Base-by-base conservation (phyloP, 164 flowering plant species). In the Taxillus chinensis region DNA sequence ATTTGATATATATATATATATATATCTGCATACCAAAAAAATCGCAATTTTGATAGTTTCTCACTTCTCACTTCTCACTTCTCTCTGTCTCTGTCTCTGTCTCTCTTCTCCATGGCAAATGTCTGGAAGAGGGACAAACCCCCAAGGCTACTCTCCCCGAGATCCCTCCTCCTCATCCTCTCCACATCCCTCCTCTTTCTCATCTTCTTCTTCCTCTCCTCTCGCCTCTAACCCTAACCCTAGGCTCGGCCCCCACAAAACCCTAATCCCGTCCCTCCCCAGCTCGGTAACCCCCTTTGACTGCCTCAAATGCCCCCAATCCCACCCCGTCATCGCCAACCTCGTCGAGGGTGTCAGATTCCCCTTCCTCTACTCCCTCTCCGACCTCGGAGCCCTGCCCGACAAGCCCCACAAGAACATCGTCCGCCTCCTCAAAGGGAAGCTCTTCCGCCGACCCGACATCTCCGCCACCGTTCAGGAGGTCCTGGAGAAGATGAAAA, bases 331-430 rank as follows among this genome's bases (percentile, higher is more conserved):
- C 3, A 75, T 95, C 48, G 99, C 99, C 60, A 91, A 82, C 75
- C 14, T 75, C 16, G 99, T 93, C 38, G 99, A 93, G 71, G 93
- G 96, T 49, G 68, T 93, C 41, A 71, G 73, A 8, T 71, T 69
- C 77, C 97, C 97, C 0, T 93, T 90, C 66, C 72, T 93, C 40
- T 90, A 73, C 73, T 87, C 99, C 6, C 86, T 93, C 17, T 80
- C 99, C 5, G 99, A 93, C 70, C 72, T 86, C 14, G 99, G 99
- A 3, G 48, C 66, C n/a, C 67, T 87, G 27, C 84, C 98, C 43
- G 96, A 89, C 2, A 91, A 91, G 68, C 98, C 98, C 39, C 96
- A 89, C 74, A 89, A 89, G 78, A 89, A 91, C 78, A 89, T 89
- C 46, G 86, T 78, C 10, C 65, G 96, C 62, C 64, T 76, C 58